Evolutionary conservation across 257 asterid genomes (phyloP).

Genomic region (Catharanthus roseus): DNA sequence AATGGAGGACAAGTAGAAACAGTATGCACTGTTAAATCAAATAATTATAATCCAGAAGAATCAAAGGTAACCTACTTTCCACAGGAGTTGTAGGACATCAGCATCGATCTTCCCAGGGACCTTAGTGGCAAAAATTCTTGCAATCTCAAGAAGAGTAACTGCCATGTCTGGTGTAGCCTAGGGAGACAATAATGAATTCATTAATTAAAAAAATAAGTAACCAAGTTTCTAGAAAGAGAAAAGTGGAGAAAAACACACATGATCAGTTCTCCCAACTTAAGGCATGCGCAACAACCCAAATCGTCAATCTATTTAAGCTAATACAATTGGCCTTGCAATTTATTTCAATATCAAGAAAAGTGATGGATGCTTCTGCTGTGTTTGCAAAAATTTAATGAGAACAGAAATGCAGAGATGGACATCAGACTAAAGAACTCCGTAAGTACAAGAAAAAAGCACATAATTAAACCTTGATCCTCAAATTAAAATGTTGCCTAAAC

Average conservation of each 20-base stretch:
- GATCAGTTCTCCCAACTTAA: not conserved
- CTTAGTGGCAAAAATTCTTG: conserved; percentile 94
- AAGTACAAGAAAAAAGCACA: not conserved
- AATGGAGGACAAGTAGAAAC: not conserved
- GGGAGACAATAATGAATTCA: conserved; percentile 22
- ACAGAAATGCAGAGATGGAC: not conserved
- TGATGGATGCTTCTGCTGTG: not conserved
- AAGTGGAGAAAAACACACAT: not conserved
- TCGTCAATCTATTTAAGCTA: not conserved
- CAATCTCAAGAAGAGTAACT: conserved; percentile 97
- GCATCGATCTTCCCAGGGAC: conserved; percentile 99
- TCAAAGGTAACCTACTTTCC: conserved; percentile 65
- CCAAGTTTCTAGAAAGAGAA: not conserved
- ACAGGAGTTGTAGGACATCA: conserved; percentile 93
- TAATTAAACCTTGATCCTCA: too few species aligned
- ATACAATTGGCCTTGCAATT: not conserved
- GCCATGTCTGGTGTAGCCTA: conserved; percentile 99
- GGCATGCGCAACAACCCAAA: conserved; percentile 1
- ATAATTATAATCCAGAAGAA: not conserved
- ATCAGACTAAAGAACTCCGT: not conserved
- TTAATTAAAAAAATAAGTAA: conserved; percentile 14
- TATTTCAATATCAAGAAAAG: not conserved
- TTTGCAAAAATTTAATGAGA: not conserved
- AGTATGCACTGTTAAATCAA: not conserved
- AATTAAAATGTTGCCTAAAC: too few species aligned